phyloP scores from a whole-genome alignment of 495 filamentous ascomycete genomes.

The Aspergillus campestris region DNA sequence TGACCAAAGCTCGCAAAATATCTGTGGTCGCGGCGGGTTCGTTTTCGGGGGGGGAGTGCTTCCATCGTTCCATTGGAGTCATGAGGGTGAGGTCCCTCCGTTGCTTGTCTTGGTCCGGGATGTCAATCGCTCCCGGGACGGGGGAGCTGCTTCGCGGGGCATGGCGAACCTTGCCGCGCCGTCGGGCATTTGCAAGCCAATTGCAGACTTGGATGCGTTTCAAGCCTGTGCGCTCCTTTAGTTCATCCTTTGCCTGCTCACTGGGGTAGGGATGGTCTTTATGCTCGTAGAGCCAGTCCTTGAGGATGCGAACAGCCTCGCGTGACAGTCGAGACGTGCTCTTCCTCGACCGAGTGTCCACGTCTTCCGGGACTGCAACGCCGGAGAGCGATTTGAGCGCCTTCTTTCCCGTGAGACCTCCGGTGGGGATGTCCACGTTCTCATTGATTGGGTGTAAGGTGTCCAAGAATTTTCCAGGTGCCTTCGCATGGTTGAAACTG shows the following conservation, averaged over 20 bases:
- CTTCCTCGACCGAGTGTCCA: slow-evolving; percentile 41
- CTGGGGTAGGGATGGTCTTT: slow-evolving; percentile 72
- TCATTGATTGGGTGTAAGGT: slow-evolving; percentile 44
- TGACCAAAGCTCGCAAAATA: slow-evolving; percentile 68
- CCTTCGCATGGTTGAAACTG: slow-evolving; percentile 53
- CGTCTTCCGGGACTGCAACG: slow-evolving; percentile 25
- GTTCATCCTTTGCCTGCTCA: slow-evolving; percentile 67
- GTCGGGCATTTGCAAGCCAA: slow-evolving; percentile 80
- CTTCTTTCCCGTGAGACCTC: slow-evolving; percentile 30
- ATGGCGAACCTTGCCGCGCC: slow-evolving; percentile 61
- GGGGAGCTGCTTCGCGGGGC: slow-evolving; percentile 50
- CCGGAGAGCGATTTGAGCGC: slow-evolving; percentile 35
- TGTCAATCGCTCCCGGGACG: slow-evolving; percentile 56
- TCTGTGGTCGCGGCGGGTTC: slow-evolving; percentile 73
- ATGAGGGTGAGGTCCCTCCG: slow-evolving; percentile 48
- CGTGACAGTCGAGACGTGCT: slow-evolving; percentile 59
- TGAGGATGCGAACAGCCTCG: slow-evolving; percentile 63
- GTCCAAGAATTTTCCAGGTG: slow-evolving; percentile 39
- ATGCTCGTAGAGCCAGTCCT: slow-evolving; percentile 70
- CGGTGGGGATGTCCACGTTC: slow-evolving; percentile 30
- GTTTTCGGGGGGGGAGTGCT: slow-evolving; percentile 76
- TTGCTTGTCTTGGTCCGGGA: slow-evolving; percentile 39
- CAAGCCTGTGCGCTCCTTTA: slow-evolving; percentile 64
- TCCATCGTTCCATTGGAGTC: slow-evolving; percentile 82
- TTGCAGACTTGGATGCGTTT: slow-evolving; percentile 71